phyloP scores from a whole-genome alignment of 805 yeast species.

The Ogataea corticis region DNA sequence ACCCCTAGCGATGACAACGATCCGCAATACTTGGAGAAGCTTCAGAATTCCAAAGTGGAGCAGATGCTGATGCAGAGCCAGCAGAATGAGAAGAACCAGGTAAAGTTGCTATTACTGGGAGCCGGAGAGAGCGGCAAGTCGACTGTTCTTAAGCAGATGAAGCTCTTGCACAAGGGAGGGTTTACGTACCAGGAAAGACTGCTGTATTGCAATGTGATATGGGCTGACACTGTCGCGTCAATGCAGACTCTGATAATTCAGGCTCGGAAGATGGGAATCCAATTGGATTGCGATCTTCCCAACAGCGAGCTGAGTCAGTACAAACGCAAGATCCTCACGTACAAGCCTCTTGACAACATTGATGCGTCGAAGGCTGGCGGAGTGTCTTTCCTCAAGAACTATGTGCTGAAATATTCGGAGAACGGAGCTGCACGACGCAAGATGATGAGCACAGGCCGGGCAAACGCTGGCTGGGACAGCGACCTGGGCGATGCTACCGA shows the following conservation, averaged over 20 bases:
- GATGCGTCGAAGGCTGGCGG: slow-evolving; percentile 72
- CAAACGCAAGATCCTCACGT: slow-evolving; percentile 52
- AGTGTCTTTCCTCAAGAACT: slow-evolving; percentile 58
- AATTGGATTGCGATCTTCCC: slow-evolving; percentile 64
- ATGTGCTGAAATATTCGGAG: slow-evolving; percentile 61
- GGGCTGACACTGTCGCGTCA: slow-evolving; percentile 87
- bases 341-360: slow-evolving; percentile 60
- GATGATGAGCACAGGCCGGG: slow-evolving; percentile 55
- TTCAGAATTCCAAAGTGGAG: slow-evolving; percentile 44
- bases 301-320: slow-evolving; percentile 44
- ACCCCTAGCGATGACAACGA: slow-evolving; percentile 42
- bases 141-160: slow-evolving; percentile 87
- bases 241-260: slow-evolving; percentile 80
- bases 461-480: slow-evolving; percentile 37
- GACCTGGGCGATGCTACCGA: slow-evolving; percentile 11
- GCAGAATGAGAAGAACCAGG: slow-evolving; percentile 55
- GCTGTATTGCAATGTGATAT: slow-evolving; percentile 83
- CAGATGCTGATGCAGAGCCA: slow-evolving; percentile 55
- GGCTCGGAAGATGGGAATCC: slow-evolving; percentile 65
- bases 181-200: slow-evolving; percentile 76
- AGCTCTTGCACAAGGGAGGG: slow-evolving; percentile 81
- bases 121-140: slow-evolving; percentile 96
- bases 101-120: slow-evolving; percentile 78
- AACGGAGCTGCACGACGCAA: slow-evolving; percentile 52
- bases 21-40: slow-evolving; percentile 53